A percentile compares a stretch with the other conserved stretches of the same genome.
Evolutionary conservation across 1,284 basidiomycete species (phyloP).

Genomic region (Austroboletus olivaceoglutinosus): DNA sequence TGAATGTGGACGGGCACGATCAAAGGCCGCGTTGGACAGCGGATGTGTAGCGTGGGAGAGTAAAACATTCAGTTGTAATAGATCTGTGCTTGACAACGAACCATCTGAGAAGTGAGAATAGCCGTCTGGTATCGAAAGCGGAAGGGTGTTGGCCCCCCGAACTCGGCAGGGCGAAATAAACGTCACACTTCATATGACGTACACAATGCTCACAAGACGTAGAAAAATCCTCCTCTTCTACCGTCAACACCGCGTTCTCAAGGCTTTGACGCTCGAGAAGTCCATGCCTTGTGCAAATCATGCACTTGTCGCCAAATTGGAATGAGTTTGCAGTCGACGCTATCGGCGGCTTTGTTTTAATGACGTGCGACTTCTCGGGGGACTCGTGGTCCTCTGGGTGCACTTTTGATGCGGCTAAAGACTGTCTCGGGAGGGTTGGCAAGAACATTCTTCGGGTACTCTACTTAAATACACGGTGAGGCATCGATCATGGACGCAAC

Average conservation of each 20-base stretch:
- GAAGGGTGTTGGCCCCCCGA: slow-evolving; percentile 70
- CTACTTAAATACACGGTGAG: slow-evolving; percentile 65
- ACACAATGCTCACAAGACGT: slow-evolving; percentile 46
- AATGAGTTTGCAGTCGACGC: slow-evolving; percentile 53
- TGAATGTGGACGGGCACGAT: slow-evolving; percentile 45
- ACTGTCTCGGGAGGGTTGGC: slow-evolving; percentile 36
- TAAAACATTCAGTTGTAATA: slow-evolving; percentile 55
- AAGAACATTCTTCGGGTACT: slow-evolving; percentile 55
- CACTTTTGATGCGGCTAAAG: slow-evolving; percentile 27
- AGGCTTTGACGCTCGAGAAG: slow-evolving; percentile 63
- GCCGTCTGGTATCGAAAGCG: slow-evolving; percentile 61
- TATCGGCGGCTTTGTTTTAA: slow-evolving; percentile 56
- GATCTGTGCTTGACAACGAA: slow-evolving; percentile 73
- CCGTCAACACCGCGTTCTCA: slow-evolving; percentile 61
- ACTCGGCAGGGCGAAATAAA: slow-evolving; percentile 35
- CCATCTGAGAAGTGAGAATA: slow-evolving; percentile 63
- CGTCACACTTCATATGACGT: not conserved
- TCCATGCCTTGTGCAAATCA: slow-evolving; percentile 62
- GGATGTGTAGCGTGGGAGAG: slow-evolving; percentile 49
- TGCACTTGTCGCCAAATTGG: slow-evolving; percentile 63
- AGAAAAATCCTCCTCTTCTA: slow-evolving; percentile 60
- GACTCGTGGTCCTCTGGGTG: slow-evolving; percentile 33
- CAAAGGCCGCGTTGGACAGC: slow-evolving; percentile 35
- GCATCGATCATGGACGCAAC: slow-evolving; percentile 65
- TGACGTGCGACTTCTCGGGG: slow-evolving; percentile 43